These are phyloP conservation scores for Thecaphora frezii DNA, from an alignment of 1,284 basidiomycete genomes.

Conservation along the genomic window DNA sequence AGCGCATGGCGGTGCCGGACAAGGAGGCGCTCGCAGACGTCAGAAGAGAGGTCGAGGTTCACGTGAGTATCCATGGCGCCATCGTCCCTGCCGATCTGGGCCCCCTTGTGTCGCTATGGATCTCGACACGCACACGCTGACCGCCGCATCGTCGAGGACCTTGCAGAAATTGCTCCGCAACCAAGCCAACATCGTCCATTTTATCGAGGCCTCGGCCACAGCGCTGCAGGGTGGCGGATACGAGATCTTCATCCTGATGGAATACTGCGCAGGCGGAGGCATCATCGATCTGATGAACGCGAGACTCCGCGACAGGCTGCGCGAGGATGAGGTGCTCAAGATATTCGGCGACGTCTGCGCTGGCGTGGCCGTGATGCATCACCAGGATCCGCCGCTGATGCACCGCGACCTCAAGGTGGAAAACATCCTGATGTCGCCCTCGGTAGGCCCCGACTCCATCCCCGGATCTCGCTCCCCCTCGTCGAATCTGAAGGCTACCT, in stretches of 20 bases:
- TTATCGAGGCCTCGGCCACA: constrained; percentile 77
- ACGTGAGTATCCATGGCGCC: too few species aligned
- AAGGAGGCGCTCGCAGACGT: constrained; percentile 89
- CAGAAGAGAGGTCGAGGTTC: constrained; percentile 95
- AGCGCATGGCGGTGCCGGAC: constrained; percentile 90
- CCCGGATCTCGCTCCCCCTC: constrained; percentile 63
- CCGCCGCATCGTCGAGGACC: too few species aligned
- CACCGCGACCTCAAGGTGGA: constrained; percentile 95
- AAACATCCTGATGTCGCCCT: constrained; percentile 78
- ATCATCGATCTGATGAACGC: constrained; percentile 99
- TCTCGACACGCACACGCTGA: too few species aligned
- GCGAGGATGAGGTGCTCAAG: constrained; percentile 91
- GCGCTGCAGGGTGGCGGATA: constrained; percentile 68
- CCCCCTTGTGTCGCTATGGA: too few species aligned
- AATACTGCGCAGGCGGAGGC: constrained; percentile 86
- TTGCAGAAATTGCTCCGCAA: constrained; percentile 76
- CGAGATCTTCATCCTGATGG: constrained; percentile 99
- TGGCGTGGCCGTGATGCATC: constrained; percentile 73
- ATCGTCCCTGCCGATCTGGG: too few species aligned
- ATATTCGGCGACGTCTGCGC: constrained; percentile 69
- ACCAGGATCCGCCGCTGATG: constrained; percentile 80
- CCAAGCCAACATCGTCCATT: constrained; percentile 87
- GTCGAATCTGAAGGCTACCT: constrained; percentile 62
- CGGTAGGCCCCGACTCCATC: constrained; percentile 26
- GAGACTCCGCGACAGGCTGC: constrained; percentile 84